Percentiles rank a stretch among this genome's conserved stretches.
Conservation (phyloP, 257 asterid genomes). For the Verbascum thapsus region DNA sequence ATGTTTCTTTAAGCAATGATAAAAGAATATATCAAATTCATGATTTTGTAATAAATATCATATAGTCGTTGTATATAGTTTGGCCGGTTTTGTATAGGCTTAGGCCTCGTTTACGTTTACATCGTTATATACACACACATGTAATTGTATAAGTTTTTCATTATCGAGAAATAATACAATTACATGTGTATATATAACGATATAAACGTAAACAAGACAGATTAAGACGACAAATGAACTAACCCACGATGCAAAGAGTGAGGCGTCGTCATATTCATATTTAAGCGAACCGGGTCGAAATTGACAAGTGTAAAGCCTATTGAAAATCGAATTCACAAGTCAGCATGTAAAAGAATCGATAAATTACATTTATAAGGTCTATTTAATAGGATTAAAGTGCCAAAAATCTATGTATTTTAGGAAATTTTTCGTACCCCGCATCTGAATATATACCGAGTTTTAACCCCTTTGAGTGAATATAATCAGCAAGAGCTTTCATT, state of each 20-base stretch:
- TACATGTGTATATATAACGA: too few relatives aligned
- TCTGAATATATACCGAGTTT: slow-evolving; percentile 81
- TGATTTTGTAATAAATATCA: too few relatives aligned
- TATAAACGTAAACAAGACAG: neutral
- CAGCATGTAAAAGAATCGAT: slow-evolving; percentile 28
- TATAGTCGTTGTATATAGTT: too few relatives aligned
- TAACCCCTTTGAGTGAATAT: slow-evolving; percentile 72
- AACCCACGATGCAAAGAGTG: slow-evolving; percentile 69
- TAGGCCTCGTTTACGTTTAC: too few relatives aligned
- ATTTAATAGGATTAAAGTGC: neutral
- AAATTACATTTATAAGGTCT: slow-evolving; percentile 1
- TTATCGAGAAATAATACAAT: neutral
- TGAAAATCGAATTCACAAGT: slow-evolving; percentile 26
- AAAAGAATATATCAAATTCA: too few relatives aligned
- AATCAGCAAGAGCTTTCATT: slow-evolving; percentile 72
- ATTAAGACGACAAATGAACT: too few relatives aligned
- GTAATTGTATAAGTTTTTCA: too few relatives aligned
- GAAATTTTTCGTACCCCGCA: slow-evolving; percentile 64
- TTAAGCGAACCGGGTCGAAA: slow-evolving; percentile 67
- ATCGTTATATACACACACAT: too few relatives aligned
- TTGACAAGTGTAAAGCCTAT: slow-evolving; percentile 65
- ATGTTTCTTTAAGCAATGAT: neutral
- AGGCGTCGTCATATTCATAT: slow-evolving; percentile 64
- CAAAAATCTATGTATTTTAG: slow-evolving; percentile 2
- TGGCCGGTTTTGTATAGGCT: too few relatives aligned